Conservation (phyloP, 129 eudicot species). For the Pulicaria dysenterica region DNA sequence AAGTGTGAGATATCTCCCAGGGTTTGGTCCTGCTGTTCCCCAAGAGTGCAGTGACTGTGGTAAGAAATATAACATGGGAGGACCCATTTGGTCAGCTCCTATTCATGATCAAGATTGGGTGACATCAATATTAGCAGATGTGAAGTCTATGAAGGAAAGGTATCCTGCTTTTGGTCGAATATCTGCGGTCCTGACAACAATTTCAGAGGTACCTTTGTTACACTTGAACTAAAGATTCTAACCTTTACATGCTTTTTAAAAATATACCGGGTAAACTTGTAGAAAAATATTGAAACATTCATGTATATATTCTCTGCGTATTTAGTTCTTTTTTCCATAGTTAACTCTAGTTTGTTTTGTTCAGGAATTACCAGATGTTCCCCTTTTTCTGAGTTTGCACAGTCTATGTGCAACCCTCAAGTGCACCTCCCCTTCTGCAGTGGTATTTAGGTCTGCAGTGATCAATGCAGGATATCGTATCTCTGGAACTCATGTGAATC, state of each 20-base stretch:
- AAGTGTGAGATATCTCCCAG: slow-evolving; percentile 87
- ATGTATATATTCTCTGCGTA: background rate
- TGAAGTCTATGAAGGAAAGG: slow-evolving; percentile 65
- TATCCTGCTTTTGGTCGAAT: slow-evolving; percentile 91
- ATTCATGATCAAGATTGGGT: slow-evolving; percentile 99
- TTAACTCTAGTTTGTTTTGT: background rate
- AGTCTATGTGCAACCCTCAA: slow-evolving; percentile 89
- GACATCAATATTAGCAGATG: slow-evolving; percentile 65
- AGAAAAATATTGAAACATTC: background rate
- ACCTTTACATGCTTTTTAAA: background rate
- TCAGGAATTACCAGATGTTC: slow-evolving; percentile 96
- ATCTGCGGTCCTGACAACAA: slow-evolving; percentile 82
- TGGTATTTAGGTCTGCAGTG: slow-evolving; percentile 92
- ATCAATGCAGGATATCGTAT: slow-evolving; percentile 97
- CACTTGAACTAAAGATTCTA: background rate
- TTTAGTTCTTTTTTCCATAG: too few species aligned
- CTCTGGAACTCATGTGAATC: slow-evolving; percentile 94
- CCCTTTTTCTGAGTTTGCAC: slow-evolving; percentile 92
- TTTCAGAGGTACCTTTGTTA: slow-evolving; percentile 70
- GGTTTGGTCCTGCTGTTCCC: slow-evolving; percentile 85
- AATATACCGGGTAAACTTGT: background rate
- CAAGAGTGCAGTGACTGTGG: slow-evolving; percentile 92
- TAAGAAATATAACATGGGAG: slow-evolving; percentile 90
- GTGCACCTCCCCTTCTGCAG: slow-evolving; percentile 96
- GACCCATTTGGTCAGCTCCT: slow-evolving; percentile 99